phyloP scores from a whole-genome alignment of 129 eudicot species.

The Escallonia rubra region DNA sequence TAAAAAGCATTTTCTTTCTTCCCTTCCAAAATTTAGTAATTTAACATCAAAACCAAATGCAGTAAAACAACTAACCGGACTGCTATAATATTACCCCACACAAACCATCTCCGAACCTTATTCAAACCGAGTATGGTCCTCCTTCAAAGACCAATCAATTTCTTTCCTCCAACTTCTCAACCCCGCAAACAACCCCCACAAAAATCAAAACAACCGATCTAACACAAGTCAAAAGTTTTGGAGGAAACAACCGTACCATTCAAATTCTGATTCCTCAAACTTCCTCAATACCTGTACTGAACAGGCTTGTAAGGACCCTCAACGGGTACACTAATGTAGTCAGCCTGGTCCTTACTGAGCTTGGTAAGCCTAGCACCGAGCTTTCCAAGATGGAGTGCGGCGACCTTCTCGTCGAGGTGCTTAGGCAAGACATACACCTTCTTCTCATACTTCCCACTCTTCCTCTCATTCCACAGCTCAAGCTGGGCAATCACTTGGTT shows the following conservation, averaged over 20 bases:
- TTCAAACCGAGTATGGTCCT: neutral
- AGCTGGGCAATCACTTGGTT: slow-evolving; percentile 31
- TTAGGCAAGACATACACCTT: slow-evolving; percentile 25
- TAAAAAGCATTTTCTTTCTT: too few relatives aligned
- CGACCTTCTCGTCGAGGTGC: slow-evolving; percentile 27
- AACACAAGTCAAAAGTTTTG: neutral
- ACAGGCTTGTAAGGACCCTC: slow-evolving; percentile 30
- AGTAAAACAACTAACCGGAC: too few relatives aligned
- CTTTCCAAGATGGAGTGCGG: slow-evolving; percentile 23
- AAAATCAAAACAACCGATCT: neutral
- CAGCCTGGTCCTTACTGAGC: slow-evolving; percentile 17
- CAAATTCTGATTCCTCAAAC: neutral
- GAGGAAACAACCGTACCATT: neutral
- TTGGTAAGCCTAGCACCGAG: slow-evolving; percentile 24
- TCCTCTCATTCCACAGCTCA: slow-evolving; percentile 26
- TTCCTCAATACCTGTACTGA: slow-evolving; percentile 16
- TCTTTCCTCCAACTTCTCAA: neutral
- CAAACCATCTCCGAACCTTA: neutral
- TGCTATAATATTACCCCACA: too few relatives aligned
- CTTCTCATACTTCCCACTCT: slow-evolving; percentile 20
- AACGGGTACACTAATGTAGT: slow-evolving; percentile 22
- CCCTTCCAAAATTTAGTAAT: too few relatives aligned
- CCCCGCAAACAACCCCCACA: slow-evolving; percentile 1
- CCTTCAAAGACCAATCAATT: neutral
- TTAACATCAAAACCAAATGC: too few relatives aligned